These are phyloP conservation scores for Aspergillus funiculosus DNA, from an alignment of 495 filamentous ascomycete species.

Conservation along the genomic window DNA sequence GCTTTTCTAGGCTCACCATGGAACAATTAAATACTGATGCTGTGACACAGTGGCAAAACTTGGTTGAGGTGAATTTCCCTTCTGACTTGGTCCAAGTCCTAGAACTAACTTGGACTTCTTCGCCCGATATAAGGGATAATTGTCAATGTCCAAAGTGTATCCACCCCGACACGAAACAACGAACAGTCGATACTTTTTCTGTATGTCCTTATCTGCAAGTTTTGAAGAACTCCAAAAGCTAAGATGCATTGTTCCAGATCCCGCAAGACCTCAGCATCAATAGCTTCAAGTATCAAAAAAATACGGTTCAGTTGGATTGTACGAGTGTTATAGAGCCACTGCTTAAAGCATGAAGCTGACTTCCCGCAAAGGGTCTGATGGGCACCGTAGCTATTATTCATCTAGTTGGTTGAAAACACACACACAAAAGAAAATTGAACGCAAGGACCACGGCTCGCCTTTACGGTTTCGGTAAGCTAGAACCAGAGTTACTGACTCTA, in stretches of 20 bases:
- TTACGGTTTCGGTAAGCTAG: conserved; percentile 14
- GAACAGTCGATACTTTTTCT: conserved; percentile 63
- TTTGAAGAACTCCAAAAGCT: conserved; percentile 8
- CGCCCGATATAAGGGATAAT: conserved; percentile 56
- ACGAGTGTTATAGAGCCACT: conserved; percentile 10
- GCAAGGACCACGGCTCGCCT: conserved; percentile 24
- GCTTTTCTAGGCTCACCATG: no score
- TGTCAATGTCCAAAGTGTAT: conserved; percentile 71
- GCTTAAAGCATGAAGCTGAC: conserved; percentile 18
- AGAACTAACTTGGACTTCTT: conserved; percentile 1
- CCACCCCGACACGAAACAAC: conserved; percentile 71
- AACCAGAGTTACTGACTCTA: no score
- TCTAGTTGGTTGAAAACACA: conserved; percentile 37
- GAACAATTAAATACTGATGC: no score
- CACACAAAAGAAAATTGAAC: conserved; percentile 12
- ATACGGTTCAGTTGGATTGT: conserved; percentile 27
- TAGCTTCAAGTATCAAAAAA: conserved; percentile 12
- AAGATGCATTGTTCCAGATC: conserved; percentile 34
- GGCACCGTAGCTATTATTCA: conserved; percentile 52
- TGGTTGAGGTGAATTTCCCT: conserved; percentile 19
- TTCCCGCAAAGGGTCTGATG: conserved; percentile 34
- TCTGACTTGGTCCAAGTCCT: background rate
- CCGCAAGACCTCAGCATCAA: conserved; percentile 45
- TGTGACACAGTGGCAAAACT: conserved; percentile 14
- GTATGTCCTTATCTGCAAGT: no score